Percentiles rank a stretch among this genome's conserved stretches.
These are phyloP conservation scores for Cladosporium sp. DNA, from an alignment of 2,329 filamentous ascomycete species.

Conservation along the genomic window DNA sequence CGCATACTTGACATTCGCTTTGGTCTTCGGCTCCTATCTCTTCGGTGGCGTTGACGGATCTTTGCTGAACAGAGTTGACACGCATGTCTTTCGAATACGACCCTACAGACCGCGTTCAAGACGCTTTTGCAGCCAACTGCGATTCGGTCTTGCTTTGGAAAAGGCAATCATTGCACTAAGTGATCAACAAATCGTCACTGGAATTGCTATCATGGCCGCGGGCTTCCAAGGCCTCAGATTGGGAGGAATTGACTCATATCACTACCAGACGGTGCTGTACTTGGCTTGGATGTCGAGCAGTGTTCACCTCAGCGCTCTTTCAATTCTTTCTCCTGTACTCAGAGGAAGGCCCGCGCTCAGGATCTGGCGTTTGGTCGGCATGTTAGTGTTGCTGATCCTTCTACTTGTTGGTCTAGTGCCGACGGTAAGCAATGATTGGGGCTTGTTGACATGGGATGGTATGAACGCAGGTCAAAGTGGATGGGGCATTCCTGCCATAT, in stretches of 20 bases:
- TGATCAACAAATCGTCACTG: slow-evolving; percentile 11
- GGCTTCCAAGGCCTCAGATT: slow-evolving; percentile 18
- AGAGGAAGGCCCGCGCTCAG: slow-evolving; percentile 11
- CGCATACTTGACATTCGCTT: slow-evolving; percentile 19
- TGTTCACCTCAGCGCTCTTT: slow-evolving; percentile 25
- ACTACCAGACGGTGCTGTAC: slow-evolving; percentile 25
- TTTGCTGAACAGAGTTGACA: slow-evolving; percentile 17
- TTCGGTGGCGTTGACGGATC: slow-evolving; percentile 17
- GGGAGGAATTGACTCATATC: slow-evolving; percentile 23
- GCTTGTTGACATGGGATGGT: slow-evolving; percentile 8
- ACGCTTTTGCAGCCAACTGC: slow-evolving; percentile 9
- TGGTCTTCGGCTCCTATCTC: slow-evolving; percentile 16
- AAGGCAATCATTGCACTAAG: slow-evolving; percentile 5
- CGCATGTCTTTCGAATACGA: slow-evolving; percentile 2
- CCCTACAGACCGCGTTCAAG: not conserved
- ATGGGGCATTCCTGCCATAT: slow-evolving; percentile 18
- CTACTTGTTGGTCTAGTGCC: slow-evolving; percentile 21
- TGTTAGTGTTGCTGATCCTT: slow-evolving; percentile 20
- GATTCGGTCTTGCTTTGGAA: not conserved
- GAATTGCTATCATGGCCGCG: slow-evolving; percentile 20
- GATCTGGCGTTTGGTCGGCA: slow-evolving; percentile 22
- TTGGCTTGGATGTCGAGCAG: slow-evolving; percentile 29
- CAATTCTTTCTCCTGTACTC: slow-evolving; percentile 18
- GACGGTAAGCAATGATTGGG: slow-evolving; percentile 21
- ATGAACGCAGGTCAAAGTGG: not conserved